Percentiles rank a stretch among this genome's conserved stretches.
These are phyloP conservation scores for Omphalea diandra DNA, from an alignment of 441 rosid genomes.

Conservation along the genomic window DNA sequence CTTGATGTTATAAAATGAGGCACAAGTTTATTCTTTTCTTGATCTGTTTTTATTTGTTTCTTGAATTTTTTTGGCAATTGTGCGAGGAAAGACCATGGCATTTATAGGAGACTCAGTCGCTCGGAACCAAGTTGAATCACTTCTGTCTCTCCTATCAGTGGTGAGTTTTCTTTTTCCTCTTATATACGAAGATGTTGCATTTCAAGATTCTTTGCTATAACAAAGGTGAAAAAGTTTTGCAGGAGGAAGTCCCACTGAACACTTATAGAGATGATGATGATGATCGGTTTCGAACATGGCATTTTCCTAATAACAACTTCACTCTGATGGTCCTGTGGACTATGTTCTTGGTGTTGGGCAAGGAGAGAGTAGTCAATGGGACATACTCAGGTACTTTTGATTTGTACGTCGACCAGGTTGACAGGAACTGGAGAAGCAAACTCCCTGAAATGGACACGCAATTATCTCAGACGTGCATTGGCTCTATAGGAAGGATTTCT, in stretches of 20 bases:
- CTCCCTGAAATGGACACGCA: slow-evolving; percentile 48
- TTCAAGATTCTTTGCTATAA: too few relatives aligned
- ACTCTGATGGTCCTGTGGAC: slow-evolving; percentile 68
- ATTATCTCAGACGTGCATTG: slow-evolving; percentile 70
- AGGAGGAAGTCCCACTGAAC: slow-evolving; percentile 64
- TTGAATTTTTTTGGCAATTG: slow-evolving; percentile 43
- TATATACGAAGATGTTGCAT: too few relatives aligned
- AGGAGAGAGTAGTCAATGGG: slow-evolving; percentile 49
- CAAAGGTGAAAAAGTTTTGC: slow-evolving; percentile 16
- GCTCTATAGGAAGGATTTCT: slow-evolving; percentile 66
- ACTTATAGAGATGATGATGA: slow-evolving; percentile 50
- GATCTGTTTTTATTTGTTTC: background rate
- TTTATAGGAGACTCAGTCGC: slow-evolving; percentile 92
- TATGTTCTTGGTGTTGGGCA: slow-evolving; percentile 52
- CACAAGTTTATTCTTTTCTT: background rate
- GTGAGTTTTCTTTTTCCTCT: slow-evolving; percentile 25
- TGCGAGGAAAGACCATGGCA: slow-evolving; percentile 69
- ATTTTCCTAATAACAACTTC: slow-evolving; percentile 59
- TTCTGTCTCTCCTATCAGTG: slow-evolving; percentile 79
- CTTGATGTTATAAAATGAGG: background rate
- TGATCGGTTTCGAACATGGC: slow-evolving; percentile 64
- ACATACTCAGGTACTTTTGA: slow-evolving; percentile 44
- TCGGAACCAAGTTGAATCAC: slow-evolving; percentile 82
- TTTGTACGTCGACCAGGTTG: slow-evolving; percentile 48
- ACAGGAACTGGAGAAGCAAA: slow-evolving; percentile 48